These are phyloP conservation scores for Thymus mandschuricus DNA, from an alignment of 257 asterid genomes.

Conservation along the genomic window DNA sequence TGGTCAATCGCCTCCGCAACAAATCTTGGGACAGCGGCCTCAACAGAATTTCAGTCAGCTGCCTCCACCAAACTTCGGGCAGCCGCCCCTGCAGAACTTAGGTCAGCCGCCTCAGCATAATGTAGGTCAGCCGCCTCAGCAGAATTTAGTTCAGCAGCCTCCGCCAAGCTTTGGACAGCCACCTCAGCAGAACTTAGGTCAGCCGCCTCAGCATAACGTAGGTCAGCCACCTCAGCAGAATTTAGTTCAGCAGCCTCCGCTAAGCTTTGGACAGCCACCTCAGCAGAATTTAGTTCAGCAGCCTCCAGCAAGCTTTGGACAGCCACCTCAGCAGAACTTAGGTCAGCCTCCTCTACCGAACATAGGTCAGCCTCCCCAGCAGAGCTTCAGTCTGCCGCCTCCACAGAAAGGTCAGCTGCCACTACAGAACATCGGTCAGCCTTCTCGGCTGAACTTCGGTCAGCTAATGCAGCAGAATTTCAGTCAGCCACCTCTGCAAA, in stretches of 20 bases:
- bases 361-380: slow-evolving; percentile 36
- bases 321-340: slow-evolving; percentile 41
- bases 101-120: slow-evolving; percentile 4
- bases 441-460: slow-evolving; percentile 36
- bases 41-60: slow-evolving; percentile 30
- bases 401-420: slow-evolving; percentile 16
- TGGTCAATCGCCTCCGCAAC: slow-evolving; percentile 36
- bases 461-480: slow-evolving; percentile 37
- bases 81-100: slow-evolving; percentile 34
- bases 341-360: slow-evolving; percentile 28
- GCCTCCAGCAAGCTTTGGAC: slow-evolving; percentile 33
- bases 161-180: slow-evolving; percentile 23
- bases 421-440: slow-evolving; percentile 35
- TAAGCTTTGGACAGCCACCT: slow-evolving; percentile 29
- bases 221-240: slow-evolving; percentile 38
- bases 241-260: slow-evolving; percentile 33
- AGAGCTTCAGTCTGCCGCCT: slow-evolving; percentile 23
- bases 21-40: slow-evolving; percentile 39
- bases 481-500: slow-evolving; percentile 26
- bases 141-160: slow-evolving; percentile 30
- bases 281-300: slow-evolving; percentile 38
- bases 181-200: slow-evolving; percentile 37
- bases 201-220: slow-evolving; percentile 41
- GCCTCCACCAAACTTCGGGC: slow-evolving; percentile 29
- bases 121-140: slow-evolving; percentile 28